A percentile compares a stretch with the other conserved stretches of the same genome.
Conservation (phyloP, 768 basidiomycete genomes). For the Fomitopsis serialis region DNA sequence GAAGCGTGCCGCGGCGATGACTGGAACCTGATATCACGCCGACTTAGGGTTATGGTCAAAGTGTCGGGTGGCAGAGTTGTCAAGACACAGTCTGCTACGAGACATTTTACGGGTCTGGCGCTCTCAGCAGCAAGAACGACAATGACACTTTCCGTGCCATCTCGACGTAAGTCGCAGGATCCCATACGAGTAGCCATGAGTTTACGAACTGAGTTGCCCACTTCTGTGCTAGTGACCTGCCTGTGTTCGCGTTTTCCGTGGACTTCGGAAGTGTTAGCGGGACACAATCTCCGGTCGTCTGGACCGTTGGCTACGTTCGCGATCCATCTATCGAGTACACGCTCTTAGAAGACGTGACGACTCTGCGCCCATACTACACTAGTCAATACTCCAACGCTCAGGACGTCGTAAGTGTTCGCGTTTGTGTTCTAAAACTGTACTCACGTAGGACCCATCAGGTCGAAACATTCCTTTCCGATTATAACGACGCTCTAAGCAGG, state of each 20-base stretch:
- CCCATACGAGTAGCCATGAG: not conserved
- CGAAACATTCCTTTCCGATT: constrained; percentile 15
- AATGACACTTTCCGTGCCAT: constrained; percentile 9
- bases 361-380: constrained; percentile 15
- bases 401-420: constrained; percentile 6
- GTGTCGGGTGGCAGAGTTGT: constrained; percentile 9
- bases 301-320: constrained; percentile 22
- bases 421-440: not conserved
- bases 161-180: constrained; percentile 6
- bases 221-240: not conserved
- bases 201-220: not conserved
- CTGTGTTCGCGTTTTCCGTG: constrained; percentile 20
- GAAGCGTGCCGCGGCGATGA: not conserved
- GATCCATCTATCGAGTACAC: constrained; percentile 21
- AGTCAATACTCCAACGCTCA: not conserved
- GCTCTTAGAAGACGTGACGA: not conserved
- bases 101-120: constrained; percentile 12
- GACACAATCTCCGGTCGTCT: constrained; percentile 17
- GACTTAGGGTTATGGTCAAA: constrained; percentile 1
- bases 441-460: constrained; percentile 6
- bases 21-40: too few species aligned
- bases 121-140: constrained; percentile 5
- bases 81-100: constrained; percentile 5
- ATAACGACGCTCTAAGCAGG: constrained; percentile 7
- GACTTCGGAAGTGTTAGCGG: constrained; percentile 19